Conservation (phyloP, 1,139 yeast species). For the Scheffersomyces cryptocercus region DNA sequence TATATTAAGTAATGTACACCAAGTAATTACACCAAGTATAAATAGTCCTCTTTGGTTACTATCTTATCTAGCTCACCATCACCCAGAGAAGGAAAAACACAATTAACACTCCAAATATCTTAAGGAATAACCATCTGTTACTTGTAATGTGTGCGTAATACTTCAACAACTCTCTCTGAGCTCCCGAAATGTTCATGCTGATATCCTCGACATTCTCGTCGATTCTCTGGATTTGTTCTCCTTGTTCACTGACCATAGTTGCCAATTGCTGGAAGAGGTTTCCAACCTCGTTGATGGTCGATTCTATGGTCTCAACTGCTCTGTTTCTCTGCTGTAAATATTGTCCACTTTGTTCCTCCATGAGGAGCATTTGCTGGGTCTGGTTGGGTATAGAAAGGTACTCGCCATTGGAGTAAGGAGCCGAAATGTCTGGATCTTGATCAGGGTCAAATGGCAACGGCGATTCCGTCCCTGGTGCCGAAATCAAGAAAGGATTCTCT, state of each 20-base stretch:
- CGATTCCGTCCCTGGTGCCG: slow-evolving; percentile 15
- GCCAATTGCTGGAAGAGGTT: slow-evolving; percentile 92
- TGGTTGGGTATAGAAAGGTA: slow-evolving; percentile 68
- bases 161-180: slow-evolving; percentile 89
- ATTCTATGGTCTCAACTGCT: slow-evolving; percentile 95
- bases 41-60: too few species aligned
- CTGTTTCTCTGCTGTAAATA: slow-evolving; percentile 82
- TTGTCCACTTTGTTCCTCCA: slow-evolving; percentile 74
- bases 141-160: slow-evolving; percentile 86
- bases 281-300: slow-evolving; percentile 95
- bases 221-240: slow-evolving; percentile 92
- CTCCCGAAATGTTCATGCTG: slow-evolving; percentile 83
- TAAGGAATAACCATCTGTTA: slow-evolving; percentile 89
- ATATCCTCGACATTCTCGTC: slow-evolving; percentile 96
- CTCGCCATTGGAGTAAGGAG: slow-evolving; percentile 34
- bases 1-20: too few species aligned
- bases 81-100: slow-evolving; percentile 80
- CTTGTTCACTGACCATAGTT: slow-evolving; percentile 97
- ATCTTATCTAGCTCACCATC: slow-evolving; percentile 52
- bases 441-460: slow-evolving; percentile 35
- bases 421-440: slow-evolving; percentile 34
- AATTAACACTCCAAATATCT: slow-evolving; percentile 84
- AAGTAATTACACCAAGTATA: too few species aligned
- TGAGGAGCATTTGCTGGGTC: slow-evolving; percentile 68
- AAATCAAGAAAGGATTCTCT: slow-evolving; percentile 45